Conservation (phyloP, 2,329 filamentous ascomycete genomes). For the Clonostachys solani region DNA sequence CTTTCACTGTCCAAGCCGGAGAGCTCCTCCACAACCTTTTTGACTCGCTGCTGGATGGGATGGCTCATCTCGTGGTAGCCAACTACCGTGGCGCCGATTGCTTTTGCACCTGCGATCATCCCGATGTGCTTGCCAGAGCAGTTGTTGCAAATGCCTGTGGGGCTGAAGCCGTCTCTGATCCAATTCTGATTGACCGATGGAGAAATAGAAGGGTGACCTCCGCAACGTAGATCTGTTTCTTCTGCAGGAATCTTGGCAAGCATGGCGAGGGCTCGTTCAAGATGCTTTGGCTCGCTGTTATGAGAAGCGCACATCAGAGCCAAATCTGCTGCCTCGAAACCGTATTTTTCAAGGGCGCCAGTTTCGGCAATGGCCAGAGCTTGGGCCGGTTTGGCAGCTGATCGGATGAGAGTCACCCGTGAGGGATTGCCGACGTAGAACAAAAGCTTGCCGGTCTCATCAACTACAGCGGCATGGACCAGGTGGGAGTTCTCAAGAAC, state of each 20-base stretch:
- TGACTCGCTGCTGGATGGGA: conserved; percentile 33
- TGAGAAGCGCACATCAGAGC: conserved; percentile 43
- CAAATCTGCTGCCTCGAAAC: conserved; percentile 32
- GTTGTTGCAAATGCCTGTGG: conserved; percentile 33
- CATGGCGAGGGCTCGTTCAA: conserved; percentile 28
- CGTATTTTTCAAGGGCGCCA: conserved; percentile 25
- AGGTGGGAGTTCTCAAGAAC: conserved; percentile 36
- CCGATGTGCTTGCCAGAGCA: conserved; percentile 44
- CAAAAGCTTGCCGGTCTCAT: conserved; percentile 28
- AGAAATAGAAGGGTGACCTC: conserved; percentile 30
- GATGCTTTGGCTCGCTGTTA: conserved; percentile 34
- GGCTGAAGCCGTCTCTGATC: conserved; percentile 28
- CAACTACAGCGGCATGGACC: conserved; percentile 35
- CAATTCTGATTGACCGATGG: conserved; percentile 27
- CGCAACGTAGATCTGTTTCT: conserved; percentile 33
- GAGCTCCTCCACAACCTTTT: conserved; percentile 25
- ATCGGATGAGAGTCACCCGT: conserved; percentile 35
- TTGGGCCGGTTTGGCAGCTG: conserved; percentile 39
- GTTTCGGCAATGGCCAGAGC: conserved; percentile 37
- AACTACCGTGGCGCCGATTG: conserved; percentile 19
- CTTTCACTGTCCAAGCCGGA: conserved; percentile 14
- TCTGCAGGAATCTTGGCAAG: conserved; percentile 21
- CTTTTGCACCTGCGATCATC: conserved; percentile 36
- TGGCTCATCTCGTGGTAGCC: conserved; percentile 28
- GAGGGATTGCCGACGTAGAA: conserved; percentile 31